These are phyloP conservation scores for Neurospora sp. DNA, from an alignment of 495 filamentous ascomycete genomes.

Conservation along the genomic window DNA sequence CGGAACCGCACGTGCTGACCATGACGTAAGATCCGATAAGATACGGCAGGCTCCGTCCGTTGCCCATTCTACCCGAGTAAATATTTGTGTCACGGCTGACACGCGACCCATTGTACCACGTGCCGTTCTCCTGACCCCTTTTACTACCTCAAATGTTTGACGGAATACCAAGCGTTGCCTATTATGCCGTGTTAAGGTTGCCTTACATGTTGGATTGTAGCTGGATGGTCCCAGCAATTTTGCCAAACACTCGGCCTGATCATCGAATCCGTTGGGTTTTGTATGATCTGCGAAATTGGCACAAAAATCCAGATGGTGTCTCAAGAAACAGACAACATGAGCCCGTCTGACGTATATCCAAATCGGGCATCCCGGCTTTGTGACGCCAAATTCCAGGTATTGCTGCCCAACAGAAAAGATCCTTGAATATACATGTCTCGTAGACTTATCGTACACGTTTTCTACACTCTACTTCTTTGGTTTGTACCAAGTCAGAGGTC, in stretches of 20 bases:
- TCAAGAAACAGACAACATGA: background rate
- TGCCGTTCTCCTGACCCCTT: background rate
- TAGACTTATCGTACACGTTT: background rate
- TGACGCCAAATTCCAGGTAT: background rate
- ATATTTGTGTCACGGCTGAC: background rate
- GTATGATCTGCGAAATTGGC: background rate
- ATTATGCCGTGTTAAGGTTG: background rate
- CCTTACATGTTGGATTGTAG: background rate
- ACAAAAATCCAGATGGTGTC: no score
- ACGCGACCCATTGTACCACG: background rate
- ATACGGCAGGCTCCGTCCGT: background rate
- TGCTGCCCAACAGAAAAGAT: background rate
- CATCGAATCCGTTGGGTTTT: background rate
- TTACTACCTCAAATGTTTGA: background rate
- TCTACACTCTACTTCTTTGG: background rate
- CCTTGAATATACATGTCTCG: background rate
- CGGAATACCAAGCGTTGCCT: background rate
- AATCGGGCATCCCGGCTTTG: background rate
- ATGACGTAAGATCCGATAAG: background rate
- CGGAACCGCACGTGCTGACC: background rate
- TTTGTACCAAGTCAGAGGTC: background rate
- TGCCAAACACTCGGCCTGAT: background rate
- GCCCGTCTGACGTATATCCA: background rate
- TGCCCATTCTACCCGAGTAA: background rate
- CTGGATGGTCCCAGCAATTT: background rate